These are phyloP conservation scores for Penicillium sp. DNA, from an alignment of 2,329 filamentous ascomycete genomes.

Conservation along the genomic window DNA sequence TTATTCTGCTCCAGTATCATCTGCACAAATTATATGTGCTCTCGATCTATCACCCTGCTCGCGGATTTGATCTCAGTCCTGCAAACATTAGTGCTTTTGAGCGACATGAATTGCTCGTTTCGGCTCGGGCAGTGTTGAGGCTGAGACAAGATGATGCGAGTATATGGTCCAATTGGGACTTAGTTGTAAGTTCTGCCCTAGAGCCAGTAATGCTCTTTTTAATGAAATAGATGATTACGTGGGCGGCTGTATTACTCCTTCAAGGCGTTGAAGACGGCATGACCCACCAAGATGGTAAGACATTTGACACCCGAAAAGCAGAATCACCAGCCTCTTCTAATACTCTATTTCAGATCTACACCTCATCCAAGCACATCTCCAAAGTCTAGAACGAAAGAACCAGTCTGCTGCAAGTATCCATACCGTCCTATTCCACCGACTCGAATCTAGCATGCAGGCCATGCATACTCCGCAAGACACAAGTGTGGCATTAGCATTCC, in stretches of 20 bases:
- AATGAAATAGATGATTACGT: slow-evolving; percentile 28
- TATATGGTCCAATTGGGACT: slow-evolving; percentile 34
- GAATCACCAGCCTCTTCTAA: neutral
- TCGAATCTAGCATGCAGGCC: slow-evolving; percentile 27
- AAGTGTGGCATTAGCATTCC: slow-evolving; percentile 19
- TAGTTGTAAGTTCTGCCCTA: slow-evolving; percentile 20
- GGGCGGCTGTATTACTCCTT: slow-evolving; percentile 27
- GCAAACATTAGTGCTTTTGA: slow-evolving; percentile 27
- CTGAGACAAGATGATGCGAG: slow-evolving; percentile 29
- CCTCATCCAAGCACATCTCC: slow-evolving; percentile 27
- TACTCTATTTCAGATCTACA: slow-evolving; percentile 16
- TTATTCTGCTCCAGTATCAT: slow-evolving; percentile 32
- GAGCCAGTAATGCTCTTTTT: neutral
- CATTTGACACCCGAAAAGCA: neutral
- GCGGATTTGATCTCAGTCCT: slow-evolving; percentile 28
- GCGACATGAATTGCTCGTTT: slow-evolving; percentile 29
- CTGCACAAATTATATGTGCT: slow-evolving; percentile 32
- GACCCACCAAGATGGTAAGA: slow-evolving; percentile 28
- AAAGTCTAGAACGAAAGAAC: slow-evolving; percentile 22
- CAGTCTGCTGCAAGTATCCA: slow-evolving; percentile 26
- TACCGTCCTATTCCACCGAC: slow-evolving; percentile 22
- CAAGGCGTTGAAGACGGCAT: slow-evolving; percentile 30
- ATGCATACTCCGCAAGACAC: slow-evolving; percentile 31
- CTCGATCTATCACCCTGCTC: slow-evolving; percentile 31
- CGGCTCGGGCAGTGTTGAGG: slow-evolving; percentile 29